Evolutionary conservation across 257 asterid species (phyloP), one percentile per base, ranked within the genome.

Genomic region (Jasminum sambac): DNA sequence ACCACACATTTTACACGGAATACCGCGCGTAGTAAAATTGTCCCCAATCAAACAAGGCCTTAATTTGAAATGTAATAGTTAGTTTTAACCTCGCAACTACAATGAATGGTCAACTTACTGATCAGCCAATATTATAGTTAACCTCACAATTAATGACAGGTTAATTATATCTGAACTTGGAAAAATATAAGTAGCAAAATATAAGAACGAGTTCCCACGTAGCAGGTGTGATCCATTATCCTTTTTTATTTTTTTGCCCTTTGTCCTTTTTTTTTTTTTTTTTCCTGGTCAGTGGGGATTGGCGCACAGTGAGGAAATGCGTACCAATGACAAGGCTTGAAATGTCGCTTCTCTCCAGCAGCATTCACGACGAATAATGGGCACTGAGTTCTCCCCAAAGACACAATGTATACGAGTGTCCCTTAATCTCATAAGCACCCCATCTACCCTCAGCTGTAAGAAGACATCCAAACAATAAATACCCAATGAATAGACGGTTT

Each of bases 401-500:
- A 80, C 74, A 74, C 97, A 95, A 74, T 90, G 97, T 87, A 91
- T 76, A 50, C 98, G 99, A 44, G 98, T 91, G 76, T 91, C 99
- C 82, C 99, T 90, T 85, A 95, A 74, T 85, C 99, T 88, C 96
- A 95, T 83, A 57, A 91, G 95, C 82, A 82, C 98, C 71, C 99
- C 99, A 76, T 95, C 99, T 69, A 95, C 98, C 86, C 99, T 91
- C 73, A 95, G 98, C 98, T 95, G 89, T 46, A 68, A 83, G 75
- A 79, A 24, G 64, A 66, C 62, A 38, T 41, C 68, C 76, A 66
- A 66, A 62, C 43, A 69, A 39, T 66, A 40, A 73, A 81, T 61
- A 72, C 52, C n/a, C 72, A 66, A 58, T 64, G 74, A 64, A 62
- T 26, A 21, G 69, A 77, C 43, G 71, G 52, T 57, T 42, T 66